Percentiles rank a stretch among this genome's conserved stretches.
Evolutionary conservation across 331 rosid genomes (phyloP).

Genomic region (Malus hybrid): DNA sequence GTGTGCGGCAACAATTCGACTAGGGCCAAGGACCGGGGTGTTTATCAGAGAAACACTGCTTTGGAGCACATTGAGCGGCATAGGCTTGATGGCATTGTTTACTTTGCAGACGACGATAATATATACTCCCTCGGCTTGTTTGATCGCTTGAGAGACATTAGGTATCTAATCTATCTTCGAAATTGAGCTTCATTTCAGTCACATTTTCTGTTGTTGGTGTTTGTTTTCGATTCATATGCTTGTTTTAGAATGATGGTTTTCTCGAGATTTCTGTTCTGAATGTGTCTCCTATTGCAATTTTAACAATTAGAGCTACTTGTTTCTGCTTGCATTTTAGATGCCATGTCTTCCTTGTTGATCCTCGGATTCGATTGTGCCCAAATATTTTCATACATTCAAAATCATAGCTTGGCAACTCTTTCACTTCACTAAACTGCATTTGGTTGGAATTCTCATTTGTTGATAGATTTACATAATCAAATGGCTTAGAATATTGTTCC

Average conservation of each 20-base stretch:
- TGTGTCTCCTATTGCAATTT: background rate
- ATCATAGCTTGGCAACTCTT: background rate
- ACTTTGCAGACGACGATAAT: slow-evolving; percentile 92
- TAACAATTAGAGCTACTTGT: background rate
- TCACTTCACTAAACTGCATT: background rate
- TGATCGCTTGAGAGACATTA: slow-evolving; percentile 61
- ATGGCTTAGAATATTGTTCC: background rate
- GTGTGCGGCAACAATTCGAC: slow-evolving; percentile 61
- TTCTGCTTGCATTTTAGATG: background rate
- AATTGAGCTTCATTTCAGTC: background rate
- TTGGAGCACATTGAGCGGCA: slow-evolving; percentile 89
- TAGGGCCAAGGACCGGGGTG: slow-evolving; percentile 80
- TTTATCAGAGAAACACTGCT: slow-evolving; percentile 84
- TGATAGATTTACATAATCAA: background rate
- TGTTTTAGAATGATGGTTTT: background rate
- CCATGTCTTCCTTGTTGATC: background rate
- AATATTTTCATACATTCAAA: background rate
- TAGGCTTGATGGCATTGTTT: slow-evolving; percentile 81
- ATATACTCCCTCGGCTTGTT: slow-evolving; percentile 76
- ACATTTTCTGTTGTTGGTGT: background rate
- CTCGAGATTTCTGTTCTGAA: background rate
- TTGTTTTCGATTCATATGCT: background rate
- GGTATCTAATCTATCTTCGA: slow-evolving; percentile 27
- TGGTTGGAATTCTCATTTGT: background rate
- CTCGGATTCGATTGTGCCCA: background rate